phyloP scores from a whole-genome alignment of 2,329 filamentous ascomycete genomes.

The Sporothrix pallida region DNA sequence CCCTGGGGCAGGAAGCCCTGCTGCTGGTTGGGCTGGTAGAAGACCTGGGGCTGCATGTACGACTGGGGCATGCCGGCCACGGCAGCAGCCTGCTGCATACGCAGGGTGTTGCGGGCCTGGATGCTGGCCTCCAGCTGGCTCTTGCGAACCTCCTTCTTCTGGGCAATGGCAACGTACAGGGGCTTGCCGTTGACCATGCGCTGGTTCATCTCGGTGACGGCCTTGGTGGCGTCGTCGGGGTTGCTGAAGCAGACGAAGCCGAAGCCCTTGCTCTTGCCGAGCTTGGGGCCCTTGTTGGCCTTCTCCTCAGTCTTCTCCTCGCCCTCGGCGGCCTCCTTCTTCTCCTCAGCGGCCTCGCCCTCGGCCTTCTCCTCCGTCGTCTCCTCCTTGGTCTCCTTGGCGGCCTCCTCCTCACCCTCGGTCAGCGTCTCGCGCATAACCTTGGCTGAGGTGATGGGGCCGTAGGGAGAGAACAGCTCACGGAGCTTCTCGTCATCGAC shows the following conservation, averaged over 20 bases:
- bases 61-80: conserved; percentile 86
- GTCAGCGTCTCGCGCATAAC: conserved; percentile 87
- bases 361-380: conserved; percentile 82
- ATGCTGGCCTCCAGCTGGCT: conserved; percentile 99
- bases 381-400: conserved; percentile 77
- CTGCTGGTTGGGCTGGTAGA: conserved; percentile 85
- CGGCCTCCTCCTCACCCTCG: conserved; percentile 63
- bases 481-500: conserved; percentile 98
- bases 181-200: conserved; percentile 98
- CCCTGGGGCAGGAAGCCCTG: conserved; percentile 68
- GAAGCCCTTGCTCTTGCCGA: conserved; percentile 99
- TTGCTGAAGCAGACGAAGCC: conserved; percentile 99
- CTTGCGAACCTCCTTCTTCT: conserved; percentile 99
- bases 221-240: conserved; percentile 98
- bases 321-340: conserved; percentile 16
- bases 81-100: conserved; percentile 96
- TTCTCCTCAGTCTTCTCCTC: conserved; percentile 55
- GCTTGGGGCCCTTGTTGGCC: conserved; percentile 69
- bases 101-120: conserved; percentile 96
- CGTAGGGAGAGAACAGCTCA: conserved; percentile 87
- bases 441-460: conserved; percentile 97
- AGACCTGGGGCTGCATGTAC: conserved; percentile 89
- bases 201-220: conserved; percentile 99
- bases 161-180: conserved; percentile 94
- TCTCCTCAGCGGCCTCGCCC: conserved; percentile 25